Conservation (phyloP, 1,139 yeast species). For the Spathaspora jeffriesii region DNA sequence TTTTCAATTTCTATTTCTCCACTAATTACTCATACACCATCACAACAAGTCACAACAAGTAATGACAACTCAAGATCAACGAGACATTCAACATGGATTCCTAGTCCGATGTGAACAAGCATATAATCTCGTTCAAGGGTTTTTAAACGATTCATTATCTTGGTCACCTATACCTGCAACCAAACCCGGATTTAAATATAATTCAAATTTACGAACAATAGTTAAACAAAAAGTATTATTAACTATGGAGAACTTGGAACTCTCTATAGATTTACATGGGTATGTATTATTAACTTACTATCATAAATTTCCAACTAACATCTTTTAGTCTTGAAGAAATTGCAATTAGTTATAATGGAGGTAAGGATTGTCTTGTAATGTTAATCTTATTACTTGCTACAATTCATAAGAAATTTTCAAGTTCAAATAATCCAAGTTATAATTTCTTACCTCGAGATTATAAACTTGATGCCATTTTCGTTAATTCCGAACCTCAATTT, state of each 20-base stretch:
- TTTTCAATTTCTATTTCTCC: background rate
- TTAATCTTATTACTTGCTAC: constrained; percentile 65
- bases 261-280: constrained; percentile 34
- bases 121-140: constrained; percentile 30
- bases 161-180: constrained; percentile 25
- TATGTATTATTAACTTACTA: constrained; percentile 19
- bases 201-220: constrained; percentile 20
- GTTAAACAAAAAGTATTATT: constrained; percentile 32
- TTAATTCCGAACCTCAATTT: constrained; percentile 70
- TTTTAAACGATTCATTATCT: constrained; percentile 30
- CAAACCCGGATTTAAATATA: constrained; percentile 20
- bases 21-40: background rate
- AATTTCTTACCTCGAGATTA: constrained; percentile 28
- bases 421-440: constrained; percentile 9
- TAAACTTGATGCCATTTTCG: constrained; percentile 60
- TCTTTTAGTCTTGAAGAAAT: constrained; percentile 47
- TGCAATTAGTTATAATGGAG: constrained; percentile 85
- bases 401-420: constrained; percentile 36
- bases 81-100: constrained; percentile 15
- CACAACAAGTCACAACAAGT: constrained; percentile 4
- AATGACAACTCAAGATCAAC: constrained; percentile 8
- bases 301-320: constrained; percentile 18
- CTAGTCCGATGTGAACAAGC: constrained; percentile 33
- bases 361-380: constrained; percentile 89
- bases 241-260: constrained; percentile 30